Evolutionary conservation across 2,329 filamentous ascomycete genomes (phyloP).

Genomic region (Westerdykella aurantiaca): DNA sequence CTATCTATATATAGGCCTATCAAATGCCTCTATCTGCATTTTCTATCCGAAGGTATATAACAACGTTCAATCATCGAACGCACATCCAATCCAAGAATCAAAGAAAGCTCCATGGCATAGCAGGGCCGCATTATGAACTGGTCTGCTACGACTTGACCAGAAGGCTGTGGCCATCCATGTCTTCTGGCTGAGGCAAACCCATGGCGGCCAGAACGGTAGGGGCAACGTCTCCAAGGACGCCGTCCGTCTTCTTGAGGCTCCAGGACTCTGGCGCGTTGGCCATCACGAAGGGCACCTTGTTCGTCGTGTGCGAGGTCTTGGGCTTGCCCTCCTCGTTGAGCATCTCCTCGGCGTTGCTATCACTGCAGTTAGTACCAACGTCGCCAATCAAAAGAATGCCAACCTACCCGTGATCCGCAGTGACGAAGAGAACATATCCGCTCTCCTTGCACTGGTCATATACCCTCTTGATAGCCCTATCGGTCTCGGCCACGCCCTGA

Average conservation of each 20-base stretch:
- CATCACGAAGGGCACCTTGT: constrained; percentile 98
- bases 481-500: constrained; percentile 75
- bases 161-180: constrained; percentile 85
- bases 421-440: constrained; percentile 91
- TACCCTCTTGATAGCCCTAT: constrained; percentile 88
- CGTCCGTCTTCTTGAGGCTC: constrained; percentile 75
- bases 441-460: constrained; percentile 91
- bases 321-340: constrained; percentile 91
- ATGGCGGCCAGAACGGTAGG: constrained; percentile 88
- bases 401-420: constrained; percentile 78
- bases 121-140: too few relatives aligned
- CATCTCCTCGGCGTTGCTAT: constrained; percentile 94
- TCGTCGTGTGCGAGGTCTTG: constrained; percentile 96
- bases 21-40: constrained; percentile 6
- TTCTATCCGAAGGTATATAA: constrained; percentile 4
- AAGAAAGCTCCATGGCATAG: neutral
- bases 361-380: constrained; percentile 16
- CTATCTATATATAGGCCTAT: too few relatives aligned
- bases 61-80: constrained; percentile 7
- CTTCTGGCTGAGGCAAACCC: constrained; percentile 82
- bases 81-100: constrained; percentile 5
- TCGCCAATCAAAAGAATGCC: neutral
- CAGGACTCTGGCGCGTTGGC: constrained; percentile 89
- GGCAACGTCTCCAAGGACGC: constrained; percentile 94
- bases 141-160: constrained; percentile 61